These are phyloP conservation scores for Mortierella sp. DNA, from an alignment of 371 early-diverging fungal genomes.

Conservation along the genomic window DNA sequence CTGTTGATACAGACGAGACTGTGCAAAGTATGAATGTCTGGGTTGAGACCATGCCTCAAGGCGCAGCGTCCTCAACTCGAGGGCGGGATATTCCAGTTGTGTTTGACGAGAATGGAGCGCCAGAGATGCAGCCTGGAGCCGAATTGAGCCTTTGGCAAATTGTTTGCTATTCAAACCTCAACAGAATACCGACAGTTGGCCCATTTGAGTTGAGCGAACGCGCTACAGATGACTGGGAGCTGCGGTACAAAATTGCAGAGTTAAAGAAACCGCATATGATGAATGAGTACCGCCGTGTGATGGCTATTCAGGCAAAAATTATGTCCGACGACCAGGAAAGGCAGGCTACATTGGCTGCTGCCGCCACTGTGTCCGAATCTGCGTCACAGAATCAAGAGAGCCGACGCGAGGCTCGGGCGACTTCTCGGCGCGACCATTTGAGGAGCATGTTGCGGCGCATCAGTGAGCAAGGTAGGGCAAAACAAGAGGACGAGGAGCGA, in stretches of 20 bases:
- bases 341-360: slow-evolving; percentile 29
- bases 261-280: slow-evolving; percentile 52
- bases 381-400: not conserved
- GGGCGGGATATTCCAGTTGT: slow-evolving; percentile 16
- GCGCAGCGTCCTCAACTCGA: slow-evolving; percentile 22
- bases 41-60: slow-evolving; percentile 56
- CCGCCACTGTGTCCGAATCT: slow-evolving; percentile 13
- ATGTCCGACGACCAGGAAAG: slow-evolving; percentile 24
- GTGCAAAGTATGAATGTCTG: slow-evolving; percentile 56
- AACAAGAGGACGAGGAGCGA: slow-evolving; percentile 43
- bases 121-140: slow-evolving; percentile 50
- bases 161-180: slow-evolving; percentile 51
- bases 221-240: slow-evolving; percentile 46
- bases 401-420: slow-evolving; percentile 8
- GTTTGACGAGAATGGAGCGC: slow-evolving; percentile 45
- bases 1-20: slow-evolving; percentile 52
- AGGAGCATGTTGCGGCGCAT: slow-evolving; percentile 33
- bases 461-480: slow-evolving; percentile 43
- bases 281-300: slow-evolving; percentile 49
- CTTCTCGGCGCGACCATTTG: slow-evolving; percentile 37
- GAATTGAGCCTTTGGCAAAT: slow-evolving; percentile 55
- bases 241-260: slow-evolving; percentile 53
- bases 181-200: slow-evolving; percentile 32
- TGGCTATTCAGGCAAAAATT: slow-evolving; percentile 52
- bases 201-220: slow-evolving; percentile 48